Base-by-base conservation (phyloP, 2,329 filamentous ascomycete species). In the Pseudocercospora cruenta region DNA sequence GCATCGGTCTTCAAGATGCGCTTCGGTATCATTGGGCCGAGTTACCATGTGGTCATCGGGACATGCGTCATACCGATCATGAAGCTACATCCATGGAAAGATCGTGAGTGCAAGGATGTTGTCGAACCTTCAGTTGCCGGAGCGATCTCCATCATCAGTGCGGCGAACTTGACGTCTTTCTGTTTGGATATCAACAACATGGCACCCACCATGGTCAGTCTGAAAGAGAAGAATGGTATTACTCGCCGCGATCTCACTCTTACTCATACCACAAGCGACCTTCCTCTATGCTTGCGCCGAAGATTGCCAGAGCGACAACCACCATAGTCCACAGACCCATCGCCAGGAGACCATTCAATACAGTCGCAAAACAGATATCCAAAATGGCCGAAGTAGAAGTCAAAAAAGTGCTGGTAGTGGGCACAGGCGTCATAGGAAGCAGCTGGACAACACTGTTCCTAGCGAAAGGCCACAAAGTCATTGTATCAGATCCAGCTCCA, bases 391-490 rank as follows among this genome's bases (percentile, higher is more conserved):
- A 16, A 28, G 8, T 47, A 68, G 67, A 71, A 5, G 16, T 55
- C 51, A 55, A 71, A 28, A 74, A 70, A 6, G 69, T 78, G n/a
- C 72, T 71, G 54, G 72, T 80, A 4, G 76, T 81, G 49, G 79
- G 79, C 9, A 77, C 74, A 28, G 79, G 80, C 4, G 73, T 77
- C 14, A 81, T 81, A 19, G 80, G 79, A 16, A 77, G 79, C 19
- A 79, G 76, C 10, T 83, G 81, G 80, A 78, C 80, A 1, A 78
- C 77, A 9, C 72, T 81, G 0, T 81, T 81, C 58, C 73, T 81
- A 0, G 73, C 79, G 4, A 74, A 76, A 55, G 79, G 79, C 21
- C 67, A 78, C n/a, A 70, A 71, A 19, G 81, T 82, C n/a, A 71
- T 79, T 4, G 78, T 79, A 19, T 80, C 78, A n/a, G 80, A 83